Base-by-base conservation (phyloP, 169 alveolate species). In the Plasmodium gonderi region DNA sequence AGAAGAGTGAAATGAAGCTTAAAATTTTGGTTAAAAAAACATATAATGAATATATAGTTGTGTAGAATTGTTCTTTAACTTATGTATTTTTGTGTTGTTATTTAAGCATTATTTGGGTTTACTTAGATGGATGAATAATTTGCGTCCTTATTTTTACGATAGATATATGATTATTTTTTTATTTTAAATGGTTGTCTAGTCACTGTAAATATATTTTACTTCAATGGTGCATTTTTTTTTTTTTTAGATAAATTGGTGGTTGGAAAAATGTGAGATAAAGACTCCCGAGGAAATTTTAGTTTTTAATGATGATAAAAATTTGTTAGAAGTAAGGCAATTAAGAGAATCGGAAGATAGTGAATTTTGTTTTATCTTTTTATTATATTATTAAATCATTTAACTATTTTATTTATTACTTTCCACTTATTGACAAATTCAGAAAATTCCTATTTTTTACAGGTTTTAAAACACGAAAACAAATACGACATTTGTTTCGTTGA, bases 191-290 rank as follows among this genome's bases (percentile, higher is more conserved):
- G n/a, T n/a, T n/a, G n/a, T n/a, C n/a, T n/a, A n/a, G n/a, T n/a
- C n/a, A n/a, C n/a, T n/a, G n/a, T n/a, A n/a, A n/a, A n/a, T n/a
- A n/a, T n/a, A n/a, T n/a, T n/a, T n/a, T n/a, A n/a, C n/a, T n/a
- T n/a, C n/a, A n/a, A n/a, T n/a, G n/a, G n/a, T n/a, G n/a, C n/a
- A 42, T 77, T 31, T n/a, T 79, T 79, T 33, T 81, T 20, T 23
- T 81, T 68, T 44, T 82, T 89, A 89, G 94, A 65, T 64, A 33
- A 89, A 17, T n/a, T 89, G 94, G 94, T 89, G 94, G 94, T 8
- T 89, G 14, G 79, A 89, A 64, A 89, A 60, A 29, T 77, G 89
- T 64, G 90, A 78, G n/a, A 75, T 89, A 12, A 12, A 76, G 23
- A 65, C 68, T 36, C 90, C 94, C 5, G 90, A 89, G 42, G 80